A percentile compares a stretch with the other conserved stretches of the same genome.
Conservation (phyloP, 2,329 filamentous ascomycete genomes). For the Escovopsis weberi region DNA sequence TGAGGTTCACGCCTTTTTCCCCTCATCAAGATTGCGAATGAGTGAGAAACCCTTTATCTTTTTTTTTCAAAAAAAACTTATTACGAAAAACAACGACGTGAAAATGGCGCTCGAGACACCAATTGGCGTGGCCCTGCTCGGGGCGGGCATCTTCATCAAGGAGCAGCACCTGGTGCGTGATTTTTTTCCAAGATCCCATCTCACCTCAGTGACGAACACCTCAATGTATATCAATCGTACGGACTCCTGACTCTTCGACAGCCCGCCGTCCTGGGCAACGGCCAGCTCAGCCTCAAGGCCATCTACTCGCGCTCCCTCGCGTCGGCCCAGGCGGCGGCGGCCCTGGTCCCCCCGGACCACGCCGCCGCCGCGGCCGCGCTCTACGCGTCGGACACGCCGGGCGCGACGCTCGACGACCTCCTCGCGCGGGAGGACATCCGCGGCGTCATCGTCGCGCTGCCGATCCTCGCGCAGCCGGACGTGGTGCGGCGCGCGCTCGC, state of each 20-base stretch:
- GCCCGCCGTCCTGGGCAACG: conserved; percentile 43
- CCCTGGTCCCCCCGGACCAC: conserved; percentile 18
- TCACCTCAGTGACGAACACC: too few species aligned
- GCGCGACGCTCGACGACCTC: conserved; percentile 34
- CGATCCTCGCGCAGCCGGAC: conserved; percentile 44
- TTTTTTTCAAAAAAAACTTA: too few species aligned
- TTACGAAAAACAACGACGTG: neutral
- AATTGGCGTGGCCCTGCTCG: conserved; percentile 44
- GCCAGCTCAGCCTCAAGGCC: conserved; percentile 41
- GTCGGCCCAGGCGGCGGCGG: conserved; percentile 35
- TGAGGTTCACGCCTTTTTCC: neutral
- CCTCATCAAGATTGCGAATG: neutral
- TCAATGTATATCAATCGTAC: neutral
- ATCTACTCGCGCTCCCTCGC: conserved; percentile 49
- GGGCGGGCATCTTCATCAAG: conserved; percentile 47
- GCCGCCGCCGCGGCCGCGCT: conserved; percentile 24
- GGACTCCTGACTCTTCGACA: conserved; percentile 6
- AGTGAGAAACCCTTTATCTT: neutral
- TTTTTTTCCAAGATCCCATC: neutral
- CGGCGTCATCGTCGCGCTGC: conserved; percentile 45
- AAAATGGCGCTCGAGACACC: conserved; percentile 9
- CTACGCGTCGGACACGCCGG: conserved; percentile 41
- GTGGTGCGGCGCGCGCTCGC: conserved; percentile 42
- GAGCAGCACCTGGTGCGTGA: conserved; percentile 38
- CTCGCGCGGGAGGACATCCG: conserved; percentile 38